Evolutionary conservation across 306 rosid genomes (phyloP).

Genomic region (Clitoria ternatea): DNA sequence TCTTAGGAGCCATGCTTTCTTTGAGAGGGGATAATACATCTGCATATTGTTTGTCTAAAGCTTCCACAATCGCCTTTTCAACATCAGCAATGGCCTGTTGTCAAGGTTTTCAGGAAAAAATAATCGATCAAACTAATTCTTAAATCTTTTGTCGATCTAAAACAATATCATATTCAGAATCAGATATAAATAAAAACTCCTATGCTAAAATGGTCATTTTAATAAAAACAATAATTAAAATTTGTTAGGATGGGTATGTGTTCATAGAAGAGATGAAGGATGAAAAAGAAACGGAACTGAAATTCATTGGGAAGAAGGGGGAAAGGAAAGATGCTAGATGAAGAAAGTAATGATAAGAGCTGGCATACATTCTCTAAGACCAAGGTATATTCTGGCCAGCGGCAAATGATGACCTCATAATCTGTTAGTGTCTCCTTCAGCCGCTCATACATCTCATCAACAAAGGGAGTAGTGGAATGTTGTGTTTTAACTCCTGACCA

Average conservation of each 20-base stretch:
- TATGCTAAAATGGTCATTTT: background rate
- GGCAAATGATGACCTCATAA: slow-evolving; percentile 86
- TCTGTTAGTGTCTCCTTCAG: slow-evolving; percentile 82
- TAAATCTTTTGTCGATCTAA: background rate
- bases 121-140: background rate
- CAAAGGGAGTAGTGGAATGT: slow-evolving; percentile 95
- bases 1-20: slow-evolving; percentile 85
- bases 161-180: background rate
- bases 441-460: slow-evolving; percentile 94
- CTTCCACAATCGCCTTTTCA: slow-evolving; percentile 84
- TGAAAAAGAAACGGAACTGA: background rate
- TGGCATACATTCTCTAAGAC: slow-evolving; percentile 77
- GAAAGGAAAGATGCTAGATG: background rate
- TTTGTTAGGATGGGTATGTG: background rate
- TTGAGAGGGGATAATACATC: slow-evolving; percentile 87
- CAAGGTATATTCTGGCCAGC: slow-evolving; percentile 94
- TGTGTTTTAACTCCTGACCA: slow-evolving; percentile 96
- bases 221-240: background rate
- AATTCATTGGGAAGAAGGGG: background rate
- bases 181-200: background rate
- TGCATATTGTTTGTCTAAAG: slow-evolving; percentile 92
- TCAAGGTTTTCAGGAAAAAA: background rate
- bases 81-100: slow-evolving; percentile 82
- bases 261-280: background rate
- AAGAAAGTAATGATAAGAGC: slow-evolving; percentile 11